phyloP scores from a whole-genome alignment of 116 monocot species.

The Iris pallida region DNA sequence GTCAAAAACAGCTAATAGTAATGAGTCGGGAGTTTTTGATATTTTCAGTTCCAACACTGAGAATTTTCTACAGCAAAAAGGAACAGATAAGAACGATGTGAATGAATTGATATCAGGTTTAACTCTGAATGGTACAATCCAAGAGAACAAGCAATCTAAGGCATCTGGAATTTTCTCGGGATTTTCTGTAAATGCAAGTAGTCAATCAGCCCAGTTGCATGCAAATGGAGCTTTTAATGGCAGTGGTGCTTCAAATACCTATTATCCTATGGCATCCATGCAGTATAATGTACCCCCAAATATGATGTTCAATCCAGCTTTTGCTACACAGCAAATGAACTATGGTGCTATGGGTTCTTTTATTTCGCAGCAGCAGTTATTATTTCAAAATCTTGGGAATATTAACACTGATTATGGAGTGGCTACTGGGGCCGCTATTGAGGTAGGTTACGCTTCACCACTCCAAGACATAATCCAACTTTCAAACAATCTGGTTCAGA shows the following conservation, averaged over 20 bases:
- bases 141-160: conserved; percentile 26
- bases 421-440: conserved; percentile 19
- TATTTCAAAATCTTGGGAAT: conserved; percentile 66
- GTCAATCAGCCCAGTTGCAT: too few species aligned
- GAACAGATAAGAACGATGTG: conserved; percentile 20
- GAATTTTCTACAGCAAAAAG: conserved; percentile 3
- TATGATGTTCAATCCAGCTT: conserved; percentile 52
- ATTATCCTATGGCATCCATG: conserved; percentile 31
- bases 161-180: conserved; percentile 20
- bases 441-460: conserved; percentile 26
- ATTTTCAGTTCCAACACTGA: conserved; percentile 38
- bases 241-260: conserved; percentile 29
- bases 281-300: conserved; percentile 49
- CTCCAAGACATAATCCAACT: conserved; percentile 71
- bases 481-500: conserved; percentile 45
- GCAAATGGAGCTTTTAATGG: conserved; percentile 25
- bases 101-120: conserved; percentile 64
- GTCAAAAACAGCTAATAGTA: conserved; percentile 2
- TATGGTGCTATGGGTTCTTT: conserved; percentile 65
- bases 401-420: conserved; percentile 30
- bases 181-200: conserved; percentile 12
- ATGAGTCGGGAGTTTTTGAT: conserved; percentile 47
- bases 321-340: conserved; percentile 50
- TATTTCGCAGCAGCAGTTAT: conserved; percentile 69
- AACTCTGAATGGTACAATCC: conserved; percentile 23